Conservation (phyloP, 257 asterid species). For the Nicotiana attenuata region DNA sequence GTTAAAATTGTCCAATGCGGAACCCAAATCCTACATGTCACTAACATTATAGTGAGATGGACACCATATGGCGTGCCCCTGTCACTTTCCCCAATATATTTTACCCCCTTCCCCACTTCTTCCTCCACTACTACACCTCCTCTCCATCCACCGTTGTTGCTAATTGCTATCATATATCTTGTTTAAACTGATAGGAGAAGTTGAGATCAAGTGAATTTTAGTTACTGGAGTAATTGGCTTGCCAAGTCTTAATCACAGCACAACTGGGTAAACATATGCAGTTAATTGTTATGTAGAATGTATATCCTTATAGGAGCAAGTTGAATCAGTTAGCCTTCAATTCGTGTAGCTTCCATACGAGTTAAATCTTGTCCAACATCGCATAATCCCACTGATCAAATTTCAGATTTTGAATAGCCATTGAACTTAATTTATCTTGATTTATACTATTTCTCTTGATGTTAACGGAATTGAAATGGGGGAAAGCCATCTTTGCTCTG, state of each 20-base stretch:
- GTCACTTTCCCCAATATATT: too few species aligned
- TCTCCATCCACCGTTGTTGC: too few species aligned
- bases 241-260: background rate
- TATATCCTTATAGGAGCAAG: background rate
- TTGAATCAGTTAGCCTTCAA: background rate
- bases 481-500: conserved; percentile 78
- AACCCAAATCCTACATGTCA: too few species aligned
- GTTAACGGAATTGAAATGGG: conserved; percentile 54
- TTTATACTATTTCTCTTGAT: background rate
- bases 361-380: background rate
- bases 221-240: background rate
- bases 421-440: too few species aligned
- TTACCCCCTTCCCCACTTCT: too few species aligned
- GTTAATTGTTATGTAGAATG: background rate
- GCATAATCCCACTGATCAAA: background rate
- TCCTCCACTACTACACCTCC: too few species aligned
- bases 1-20: too few species aligned
- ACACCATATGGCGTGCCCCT: too few species aligned
- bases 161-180: too few species aligned
- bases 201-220: background rate
- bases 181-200: background rate
- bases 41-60: too few species aligned
- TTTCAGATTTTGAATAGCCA: background rate
- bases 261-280: background rate
- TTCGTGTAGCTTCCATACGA: background rate